A percentile compares a stretch with the other conserved stretches of the same genome.
phyloP scores from a whole-genome alignment of 2,329 filamentous ascomycete genomes.

The Aspergillus caelatus region DNA sequence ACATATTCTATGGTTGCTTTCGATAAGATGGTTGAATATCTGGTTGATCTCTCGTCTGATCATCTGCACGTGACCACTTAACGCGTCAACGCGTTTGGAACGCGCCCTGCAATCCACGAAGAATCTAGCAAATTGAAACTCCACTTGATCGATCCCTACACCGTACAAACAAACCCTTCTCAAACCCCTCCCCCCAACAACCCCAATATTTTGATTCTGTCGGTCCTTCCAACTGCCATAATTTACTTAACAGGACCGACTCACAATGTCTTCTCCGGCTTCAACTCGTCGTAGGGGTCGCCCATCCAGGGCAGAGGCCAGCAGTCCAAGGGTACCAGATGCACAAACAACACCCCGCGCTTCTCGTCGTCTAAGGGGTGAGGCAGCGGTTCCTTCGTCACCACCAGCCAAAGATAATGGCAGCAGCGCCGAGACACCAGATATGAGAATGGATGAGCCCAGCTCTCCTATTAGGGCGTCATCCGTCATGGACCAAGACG shows the following conservation, averaged over 20 bases:
- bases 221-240: slow-evolving; percentile 11
- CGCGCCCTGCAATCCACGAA: slow-evolving; percentile 15
- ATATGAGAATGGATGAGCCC: slow-evolving; percentile 46
- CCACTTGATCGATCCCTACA: slow-evolving; percentile 11
- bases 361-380: slow-evolving; percentile 44
- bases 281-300: slow-evolving; percentile 45
- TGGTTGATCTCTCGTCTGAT: neutral
- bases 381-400: slow-evolving; percentile 59
- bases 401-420: slow-evolving; percentile 63
- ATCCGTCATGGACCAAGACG: slow-evolving; percentile 43
- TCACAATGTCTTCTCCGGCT: slow-evolving; percentile 48
- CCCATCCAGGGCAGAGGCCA: slow-evolving; percentile 37
- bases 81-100: slow-evolving; percentile 33
- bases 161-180: slow-evolving; percentile 1
- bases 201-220: slow-evolving; percentile 1
- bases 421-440: slow-evolving; percentile 42
- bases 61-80: slow-evolving; percentile 27
- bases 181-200: slow-evolving; percentile 1
- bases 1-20: neutral
- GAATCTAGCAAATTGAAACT: slow-evolving; percentile 16
- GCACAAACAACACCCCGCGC: slow-evolving; percentile 48
- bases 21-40: no score
- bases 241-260: slow-evolving; percentile 12
- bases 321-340: slow-evolving; percentile 32
- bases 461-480: slow-evolving; percentile 52